Evolutionary conservation across 139 green algal species (phyloP).

Genomic region (Chlamydomonas sphaeroides): DNA sequence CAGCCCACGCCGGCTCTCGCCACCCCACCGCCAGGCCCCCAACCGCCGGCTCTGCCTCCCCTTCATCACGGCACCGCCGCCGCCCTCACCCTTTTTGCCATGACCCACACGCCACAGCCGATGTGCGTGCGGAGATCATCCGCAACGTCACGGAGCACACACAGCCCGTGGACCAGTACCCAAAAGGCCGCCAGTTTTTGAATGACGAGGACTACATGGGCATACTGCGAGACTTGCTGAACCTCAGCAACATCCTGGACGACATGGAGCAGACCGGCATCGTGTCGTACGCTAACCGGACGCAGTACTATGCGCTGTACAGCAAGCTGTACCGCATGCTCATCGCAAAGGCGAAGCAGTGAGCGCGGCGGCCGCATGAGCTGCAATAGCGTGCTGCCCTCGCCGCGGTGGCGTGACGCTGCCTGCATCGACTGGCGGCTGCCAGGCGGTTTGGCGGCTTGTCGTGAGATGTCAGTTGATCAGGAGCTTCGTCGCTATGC

Average conservation of each 20-base stretch:
- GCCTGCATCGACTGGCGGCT: no score
- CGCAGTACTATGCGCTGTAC: slow-evolving; percentile 56
- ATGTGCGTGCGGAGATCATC: slow-evolving; percentile 61
- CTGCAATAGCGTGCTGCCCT: no score
- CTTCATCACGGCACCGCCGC: background rate
- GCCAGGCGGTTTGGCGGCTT: no score
- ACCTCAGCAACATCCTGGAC: slow-evolving; percentile 66
- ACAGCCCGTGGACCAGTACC: slow-evolving; percentile 61
- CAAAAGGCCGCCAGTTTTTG: slow-evolving; percentile 54
- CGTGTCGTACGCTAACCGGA: slow-evolving; percentile 60
- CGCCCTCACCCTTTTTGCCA: background rate
- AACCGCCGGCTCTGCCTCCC: no score
- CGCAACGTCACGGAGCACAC: slow-evolving; percentile 60
- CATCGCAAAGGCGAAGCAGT: slow-evolving; percentile 38
- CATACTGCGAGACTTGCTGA: slow-evolving; percentile 68
- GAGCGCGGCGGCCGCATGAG: no score
- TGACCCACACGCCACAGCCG: slow-evolving; percentile 26
- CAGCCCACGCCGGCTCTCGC: no score
- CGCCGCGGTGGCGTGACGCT: no score
- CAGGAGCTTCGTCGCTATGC: no score
- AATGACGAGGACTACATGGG: slow-evolving; percentile 66
- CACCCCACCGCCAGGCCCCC: no score
- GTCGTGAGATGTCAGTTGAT: no score
- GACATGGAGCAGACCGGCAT: slow-evolving; percentile 61
- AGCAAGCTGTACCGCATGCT: slow-evolving; percentile 56